phyloP scores from a whole-genome alignment of 2,329 filamentous ascomycete genomes.

The Claviceps paspali region DNA sequence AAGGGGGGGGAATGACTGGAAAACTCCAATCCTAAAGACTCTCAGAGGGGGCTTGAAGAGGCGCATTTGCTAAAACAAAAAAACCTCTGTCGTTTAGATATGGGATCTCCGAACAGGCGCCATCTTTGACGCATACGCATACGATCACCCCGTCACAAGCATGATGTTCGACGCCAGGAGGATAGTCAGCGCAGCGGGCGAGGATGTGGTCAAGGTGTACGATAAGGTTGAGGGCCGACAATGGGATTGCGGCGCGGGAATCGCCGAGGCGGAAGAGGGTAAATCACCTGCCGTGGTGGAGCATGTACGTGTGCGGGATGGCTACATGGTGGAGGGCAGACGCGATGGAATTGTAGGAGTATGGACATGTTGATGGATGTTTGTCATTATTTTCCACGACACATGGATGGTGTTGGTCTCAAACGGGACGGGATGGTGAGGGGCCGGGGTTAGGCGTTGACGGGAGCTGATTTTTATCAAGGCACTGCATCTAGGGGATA shows the following conservation, averaged over 20 bases:
- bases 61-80: too few relatives aligned
- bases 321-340: slow-evolving; percentile 83
- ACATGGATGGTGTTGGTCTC: too few relatives aligned
- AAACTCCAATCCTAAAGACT: too few relatives aligned
- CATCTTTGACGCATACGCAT: slow-evolving; percentile 91
- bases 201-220: slow-evolving; percentile 93
- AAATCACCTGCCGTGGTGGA: slow-evolving; percentile 59
- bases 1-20: too few relatives aligned
- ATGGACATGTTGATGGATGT: slow-evolving; percentile 52
- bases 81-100: slow-evolving; percentile 66
- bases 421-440: too few relatives aligned
- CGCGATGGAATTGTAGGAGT: slow-evolving; percentile 78
- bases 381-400: too few relatives aligned
- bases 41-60: too few relatives aligned
- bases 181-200: slow-evolving; percentile 80
- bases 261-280: slow-evolving; percentile 50
- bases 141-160: slow-evolving; percentile 78
- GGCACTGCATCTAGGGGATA: too few relatives aligned
- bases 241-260: slow-evolving; percentile 88
- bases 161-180: slow-evolving; percentile 94
- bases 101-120: slow-evolving; percentile 96
- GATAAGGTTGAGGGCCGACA: slow-evolving; percentile 92
- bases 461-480: too few relatives aligned
- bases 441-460: too few relatives aligned
- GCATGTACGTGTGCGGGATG: slow-evolving; percentile 78